Base-by-base conservation (phyloP, 768 basidiomycete species). In the Boletus vermiculosoides region DNA sequence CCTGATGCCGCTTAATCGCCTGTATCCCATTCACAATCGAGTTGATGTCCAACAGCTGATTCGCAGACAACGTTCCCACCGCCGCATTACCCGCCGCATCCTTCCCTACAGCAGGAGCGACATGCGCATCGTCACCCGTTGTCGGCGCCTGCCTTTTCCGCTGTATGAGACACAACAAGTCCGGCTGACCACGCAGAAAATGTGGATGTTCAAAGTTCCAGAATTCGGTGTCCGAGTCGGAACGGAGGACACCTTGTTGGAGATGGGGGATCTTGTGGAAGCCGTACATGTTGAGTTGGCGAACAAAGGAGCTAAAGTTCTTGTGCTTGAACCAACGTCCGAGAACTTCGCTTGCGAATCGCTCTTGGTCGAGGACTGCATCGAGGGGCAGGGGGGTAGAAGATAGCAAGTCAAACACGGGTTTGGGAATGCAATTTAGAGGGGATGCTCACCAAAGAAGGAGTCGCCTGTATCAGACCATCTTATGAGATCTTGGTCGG, bases 311-410 rank as follows among this genome's bases (percentile, higher is more conserved):
- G 13, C 91, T 92, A 74, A 97, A 98, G 71, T 96, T 97, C 58
- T 89, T 86, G 75, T 98, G 97, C 71, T 99, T 99, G 85, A 98
- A 99, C 86, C 90, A 98, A 42, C 86, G 83, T 4, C 92, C 92
- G 8, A 98, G 83, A 33, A 97, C 84, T 72, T 96, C 90, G 39
- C 85, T 84, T 2, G 92, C 90, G 69, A 98, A 92, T 30, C 86
- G 86, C 70, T 96, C 93, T 64, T 92, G 90, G 72, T 96, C 92
- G 37, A 92, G 84, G 30, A 98, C 95, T 97, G 66, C 10, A 15
- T 23, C 20, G 22, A 50, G 10, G 30, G 2, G 22, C 16, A 48
- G 33, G 13, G 9, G 36, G 37, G n/a, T 4, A 15, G 15, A 22
- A 13, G 15, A 39, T 23, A 15, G 39, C 57, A 47, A 30, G 52